Percentiles rank a stretch among this genome's conserved stretches.
Evolutionary conservation across 78 protist species (phyloP).

Genomic region (Bigelowiella natans): DNA sequence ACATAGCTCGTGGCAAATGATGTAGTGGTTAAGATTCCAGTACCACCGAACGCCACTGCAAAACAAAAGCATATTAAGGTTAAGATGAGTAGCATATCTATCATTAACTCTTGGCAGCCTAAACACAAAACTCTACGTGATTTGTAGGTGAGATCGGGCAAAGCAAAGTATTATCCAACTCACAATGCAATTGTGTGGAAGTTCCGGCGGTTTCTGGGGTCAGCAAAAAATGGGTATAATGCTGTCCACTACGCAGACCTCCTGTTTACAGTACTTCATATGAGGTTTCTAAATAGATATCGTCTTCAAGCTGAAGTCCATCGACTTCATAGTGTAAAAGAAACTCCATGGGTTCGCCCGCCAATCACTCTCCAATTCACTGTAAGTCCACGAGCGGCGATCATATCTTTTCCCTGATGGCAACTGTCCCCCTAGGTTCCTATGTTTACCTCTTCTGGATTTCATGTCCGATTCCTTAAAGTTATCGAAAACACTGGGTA

Average conservation of each 20-base stretch:
- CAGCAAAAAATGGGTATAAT: neutral
- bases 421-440: conserved; percentile 55
- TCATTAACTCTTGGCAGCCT: too few species aligned
- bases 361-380: conserved; percentile 87
- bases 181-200: neutral
- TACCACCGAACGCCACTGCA: conserved; percentile 76
- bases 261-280: too few species aligned
- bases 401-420: neutral
- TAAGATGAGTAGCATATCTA: too few species aligned
- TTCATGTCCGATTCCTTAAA: conserved; percentile 85
- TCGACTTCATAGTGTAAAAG: conserved; percentile 12
- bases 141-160: neutral
- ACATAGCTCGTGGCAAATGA: conserved; percentile 1
- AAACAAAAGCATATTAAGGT: neutral
- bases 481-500: conserved; percentile 37
- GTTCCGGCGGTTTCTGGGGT: neutral
- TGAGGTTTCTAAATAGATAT: neutral
- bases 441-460: conserved; percentile 90
- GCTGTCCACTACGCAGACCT: neutral
- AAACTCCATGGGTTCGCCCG: conserved; percentile 75
- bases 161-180: neutral
- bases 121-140: too few species aligned
- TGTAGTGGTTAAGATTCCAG: conserved; percentile 18
- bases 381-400: neutral
- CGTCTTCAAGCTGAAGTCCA: neutral